Evolutionary conservation across 2,329 filamentous ascomycete species (phyloP).

Genomic region (Xylaria sp.): DNA sequence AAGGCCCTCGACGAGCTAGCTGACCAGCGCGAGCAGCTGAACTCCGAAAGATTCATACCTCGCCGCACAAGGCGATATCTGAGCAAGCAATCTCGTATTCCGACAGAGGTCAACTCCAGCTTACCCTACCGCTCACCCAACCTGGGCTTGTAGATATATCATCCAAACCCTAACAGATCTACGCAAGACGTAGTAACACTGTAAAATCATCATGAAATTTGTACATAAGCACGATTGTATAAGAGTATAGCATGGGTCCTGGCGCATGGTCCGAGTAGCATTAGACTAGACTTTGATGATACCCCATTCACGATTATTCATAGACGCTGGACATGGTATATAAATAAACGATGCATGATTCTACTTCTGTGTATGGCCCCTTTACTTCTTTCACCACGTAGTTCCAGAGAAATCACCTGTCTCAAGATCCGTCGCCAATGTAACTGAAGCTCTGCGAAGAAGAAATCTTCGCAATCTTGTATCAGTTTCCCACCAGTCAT

Average conservation of each 20-base stretch:
- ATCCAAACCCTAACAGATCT: not conserved
- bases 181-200: not conserved
- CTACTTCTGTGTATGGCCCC: too few relatives aligned
- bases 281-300: slow-evolving; percentile 21
- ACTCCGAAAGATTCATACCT: not conserved
- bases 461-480: too few relatives aligned
- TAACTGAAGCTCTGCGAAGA: not conserved
- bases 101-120: not conserved
- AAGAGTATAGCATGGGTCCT: slow-evolving; percentile 18
- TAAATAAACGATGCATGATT: not conserved
- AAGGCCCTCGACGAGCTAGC: slow-evolving; percentile 21
- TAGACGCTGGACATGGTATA: not conserved
- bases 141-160: not conserved
- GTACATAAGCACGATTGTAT: slow-evolving; percentile 14
- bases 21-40: not conserved
- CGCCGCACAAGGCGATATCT: not conserved
- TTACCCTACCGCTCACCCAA: not conserved
- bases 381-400: not conserved
- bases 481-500: too few relatives aligned
- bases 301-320: slow-evolving; percentile 22
- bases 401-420: too few relatives aligned
- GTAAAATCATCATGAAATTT: slow-evolving; percentile 11
- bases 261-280: not conserved
- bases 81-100: not conserved
- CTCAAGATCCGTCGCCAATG: not conserved